Percentiles rank a stretch among this genome's conserved stretches.
Evolutionary conservation across 2,329 filamentous ascomycete genomes (phyloP).

Genomic region (Colletotrichum musicola): DNA sequence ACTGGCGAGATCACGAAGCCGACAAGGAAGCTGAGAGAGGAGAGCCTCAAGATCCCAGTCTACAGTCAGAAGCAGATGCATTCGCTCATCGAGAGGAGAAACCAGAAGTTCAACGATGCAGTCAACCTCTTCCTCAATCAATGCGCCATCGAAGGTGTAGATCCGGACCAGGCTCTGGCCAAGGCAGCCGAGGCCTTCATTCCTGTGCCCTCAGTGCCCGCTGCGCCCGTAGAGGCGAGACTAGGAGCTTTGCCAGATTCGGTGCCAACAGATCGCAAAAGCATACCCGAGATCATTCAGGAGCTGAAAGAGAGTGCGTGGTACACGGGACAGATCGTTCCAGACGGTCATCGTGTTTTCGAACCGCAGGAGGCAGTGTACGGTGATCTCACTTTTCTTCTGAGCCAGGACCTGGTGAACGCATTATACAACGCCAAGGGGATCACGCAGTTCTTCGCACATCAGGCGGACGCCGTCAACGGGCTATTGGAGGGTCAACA

Average conservation of each 20-base stretch:
- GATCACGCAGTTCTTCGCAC: slow-evolving; percentile 88
- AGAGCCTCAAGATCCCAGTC: slow-evolving; percentile 90
- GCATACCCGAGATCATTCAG: slow-evolving; percentile 85
- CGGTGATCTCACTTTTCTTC: slow-evolving; percentile 84
- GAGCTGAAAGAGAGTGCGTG: slow-evolving; percentile 86
- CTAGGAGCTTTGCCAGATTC: slow-evolving; percentile 69
- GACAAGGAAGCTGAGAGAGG: slow-evolving; percentile 76
- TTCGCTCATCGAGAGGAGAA: slow-evolving; percentile 88
- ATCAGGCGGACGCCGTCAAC: slow-evolving; percentile 96
- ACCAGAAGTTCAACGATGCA: slow-evolving; percentile 83
- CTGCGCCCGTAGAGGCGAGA: slow-evolving; percentile 48
- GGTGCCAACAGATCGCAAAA: slow-evolving; percentile 84
- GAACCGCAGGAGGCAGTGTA: slow-evolving; percentile 85
- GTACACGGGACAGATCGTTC: slow-evolving; percentile 94
- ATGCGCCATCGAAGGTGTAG: slow-evolving; percentile 73
- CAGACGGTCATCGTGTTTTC: slow-evolving; percentile 91
- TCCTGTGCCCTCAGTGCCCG: slow-evolving; percentile 67
- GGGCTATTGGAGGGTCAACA: slow-evolving; percentile 83
- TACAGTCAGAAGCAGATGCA: slow-evolving; percentile 95
- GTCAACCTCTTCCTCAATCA: slow-evolving; percentile 82
- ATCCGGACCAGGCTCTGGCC: slow-evolving; percentile 76
- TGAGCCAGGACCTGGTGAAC: slow-evolving; percentile 95
- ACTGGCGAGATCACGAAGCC: slow-evolving; percentile 79
- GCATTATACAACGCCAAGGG: slow-evolving; percentile 92
- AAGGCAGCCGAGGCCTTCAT: slow-evolving; percentile 70